A percentile compares a stretch with the other conserved stretches of the same genome.
Evolutionary conservation across 2,329 filamentous ascomycete species (phyloP).

Genomic region (Penicillium sp.): DNA sequence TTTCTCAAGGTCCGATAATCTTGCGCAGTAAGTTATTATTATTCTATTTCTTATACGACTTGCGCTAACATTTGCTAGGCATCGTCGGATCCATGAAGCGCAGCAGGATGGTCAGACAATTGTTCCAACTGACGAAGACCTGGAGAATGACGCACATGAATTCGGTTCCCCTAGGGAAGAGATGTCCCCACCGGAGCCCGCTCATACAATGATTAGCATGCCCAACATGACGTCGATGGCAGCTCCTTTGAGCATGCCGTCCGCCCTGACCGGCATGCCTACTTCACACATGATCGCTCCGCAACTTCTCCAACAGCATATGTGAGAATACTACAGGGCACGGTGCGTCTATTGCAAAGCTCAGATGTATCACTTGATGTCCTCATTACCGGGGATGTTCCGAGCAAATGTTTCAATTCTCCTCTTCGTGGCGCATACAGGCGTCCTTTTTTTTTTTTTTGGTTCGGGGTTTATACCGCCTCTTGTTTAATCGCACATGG

Average conservation of each 20-base stretch:
- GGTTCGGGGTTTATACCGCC: constrained; percentile 6
- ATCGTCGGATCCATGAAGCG: constrained; percentile 78
- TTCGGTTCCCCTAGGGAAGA: constrained; percentile 77
- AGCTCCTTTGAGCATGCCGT: constrained; percentile 36
- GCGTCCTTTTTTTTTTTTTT: background rate
- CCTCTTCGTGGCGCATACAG: background rate
- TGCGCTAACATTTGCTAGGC: constrained; percentile 51
- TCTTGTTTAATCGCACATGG: constrained; percentile 11
- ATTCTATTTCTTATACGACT: background rate
- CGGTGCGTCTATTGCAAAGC: background rate
- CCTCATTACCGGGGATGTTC: background rate
- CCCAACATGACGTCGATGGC: constrained; percentile 39
- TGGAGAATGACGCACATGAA: constrained; percentile 85
- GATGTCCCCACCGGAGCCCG: constrained; percentile 57
- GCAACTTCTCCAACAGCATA: constrained; percentile 45
- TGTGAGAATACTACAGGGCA: constrained; percentile 28
- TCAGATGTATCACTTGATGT: background rate
- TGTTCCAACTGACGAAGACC: constrained; percentile 68
- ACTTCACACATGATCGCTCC: constrained; percentile 45
- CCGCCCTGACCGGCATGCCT: constrained; percentile 44
- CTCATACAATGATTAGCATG: constrained; percentile 37
- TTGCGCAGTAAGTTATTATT: constrained; percentile 75
- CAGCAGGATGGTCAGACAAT: constrained; percentile 57
- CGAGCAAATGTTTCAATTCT: background rate
- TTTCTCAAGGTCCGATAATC: constrained; percentile 97